Evolutionary conservation across 768 basidiomycete genomes (phyloP).

Genomic region (Chalciporus pseudorubinellus): DNA sequence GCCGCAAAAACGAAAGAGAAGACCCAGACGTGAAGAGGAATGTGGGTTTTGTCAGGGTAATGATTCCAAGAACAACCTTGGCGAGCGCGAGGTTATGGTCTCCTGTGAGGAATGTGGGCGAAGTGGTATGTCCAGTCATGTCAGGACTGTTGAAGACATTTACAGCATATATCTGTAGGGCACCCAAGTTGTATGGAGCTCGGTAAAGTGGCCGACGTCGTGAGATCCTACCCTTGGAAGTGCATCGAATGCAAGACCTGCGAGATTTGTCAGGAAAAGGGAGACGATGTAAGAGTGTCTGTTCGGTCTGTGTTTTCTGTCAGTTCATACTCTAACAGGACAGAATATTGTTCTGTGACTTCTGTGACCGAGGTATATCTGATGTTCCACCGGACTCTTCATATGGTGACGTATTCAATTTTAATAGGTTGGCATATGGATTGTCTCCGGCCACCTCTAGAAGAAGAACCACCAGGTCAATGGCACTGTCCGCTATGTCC

Average conservation of each 20-base stretch:
- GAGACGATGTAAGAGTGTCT: slow-evolving; percentile 72
- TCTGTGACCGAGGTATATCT: slow-evolving; percentile 78
- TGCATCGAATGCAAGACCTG: slow-evolving; percentile 93
- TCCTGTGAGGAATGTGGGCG: slow-evolving; percentile 81
- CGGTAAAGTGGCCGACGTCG: slow-evolving; percentile 52
- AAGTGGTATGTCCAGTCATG: slow-evolving; percentile 54
- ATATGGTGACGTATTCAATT: slow-evolving; percentile 1
- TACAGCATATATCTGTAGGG: slow-evolving; percentile 40
- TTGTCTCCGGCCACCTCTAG: slow-evolving; percentile 72
- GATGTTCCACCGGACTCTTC: slow-evolving; percentile 6
- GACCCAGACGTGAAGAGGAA: slow-evolving; percentile 51
- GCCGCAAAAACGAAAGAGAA: slow-evolving; percentile 46
- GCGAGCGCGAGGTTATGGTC: slow-evolving; percentile 64
- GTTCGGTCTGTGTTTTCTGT: slow-evolving; percentile 11
- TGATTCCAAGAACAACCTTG: slow-evolving; percentile 54
- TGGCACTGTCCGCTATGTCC: slow-evolving; percentile 76
- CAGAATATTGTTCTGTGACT: slow-evolving; percentile 87
- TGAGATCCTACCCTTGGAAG: slow-evolving; percentile 77
- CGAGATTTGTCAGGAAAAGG: slow-evolving; percentile 81
- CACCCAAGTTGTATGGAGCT: slow-evolving; percentile 86
- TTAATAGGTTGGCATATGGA: slow-evolving; percentile 77
- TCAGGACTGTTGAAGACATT: background rate
- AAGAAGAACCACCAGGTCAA: slow-evolving; percentile 67
- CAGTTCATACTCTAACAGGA: slow-evolving; percentile 44
- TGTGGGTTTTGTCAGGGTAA: slow-evolving; percentile 82